Evolutionary conservation across 2,329 filamentous ascomycete genomes (phyloP).

Genomic region (Talaromyces sp.): DNA sequence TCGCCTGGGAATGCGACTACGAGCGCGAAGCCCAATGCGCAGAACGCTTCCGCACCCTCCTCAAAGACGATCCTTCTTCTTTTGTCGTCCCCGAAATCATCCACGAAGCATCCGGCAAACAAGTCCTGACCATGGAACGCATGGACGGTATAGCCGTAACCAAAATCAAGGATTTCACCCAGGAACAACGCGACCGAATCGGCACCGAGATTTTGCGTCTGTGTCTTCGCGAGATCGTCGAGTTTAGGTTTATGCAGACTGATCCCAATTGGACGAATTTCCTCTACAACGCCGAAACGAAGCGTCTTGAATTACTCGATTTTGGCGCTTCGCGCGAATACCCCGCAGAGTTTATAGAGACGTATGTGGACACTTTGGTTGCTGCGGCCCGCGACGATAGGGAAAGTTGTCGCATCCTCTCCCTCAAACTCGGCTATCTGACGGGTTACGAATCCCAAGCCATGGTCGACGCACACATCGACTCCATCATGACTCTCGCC

Average conservation of each 20-base stretch:
- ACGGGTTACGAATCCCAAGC: conserved; percentile 81
- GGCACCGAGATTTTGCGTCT: conserved; percentile 89
- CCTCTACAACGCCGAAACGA: conserved; percentile 71
- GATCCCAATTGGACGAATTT: conserved; percentile 99
- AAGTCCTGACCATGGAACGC: conserved; percentile 90
- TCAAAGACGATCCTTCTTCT: conserved; percentile 69
- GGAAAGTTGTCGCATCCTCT: conserved; percentile 63
- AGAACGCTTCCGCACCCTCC: conserved; percentile 70
- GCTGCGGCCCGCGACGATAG: conserved; percentile 74
- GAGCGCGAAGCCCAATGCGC: conserved; percentile 80
- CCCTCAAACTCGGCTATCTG: conserved; percentile 79
- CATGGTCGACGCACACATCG: conserved; percentile 90
- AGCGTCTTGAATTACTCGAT: conserved; percentile 85
- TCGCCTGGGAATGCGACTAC: conserved; percentile 98
- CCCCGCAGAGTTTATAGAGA: conserved; percentile 72
- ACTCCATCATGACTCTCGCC: conserved; percentile 82
- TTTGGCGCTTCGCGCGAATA: conserved; percentile 91
- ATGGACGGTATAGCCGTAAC: conserved; percentile 86
- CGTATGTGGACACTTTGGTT: conserved; percentile 76
- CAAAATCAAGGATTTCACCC: conserved; percentile 70
- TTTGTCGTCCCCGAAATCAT: conserved; percentile 81
- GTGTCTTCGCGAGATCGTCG: conserved; percentile 86
- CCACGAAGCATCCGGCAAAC: conserved; percentile 73
- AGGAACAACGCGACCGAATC: conserved; percentile 91
- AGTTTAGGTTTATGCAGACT: conserved; percentile 98